Percentiles rank a stretch among this genome's conserved stretches.
phyloP scores from a whole-genome alignment of 768 basidiomycete species.

The Phanerochaete carnosa region DNA sequence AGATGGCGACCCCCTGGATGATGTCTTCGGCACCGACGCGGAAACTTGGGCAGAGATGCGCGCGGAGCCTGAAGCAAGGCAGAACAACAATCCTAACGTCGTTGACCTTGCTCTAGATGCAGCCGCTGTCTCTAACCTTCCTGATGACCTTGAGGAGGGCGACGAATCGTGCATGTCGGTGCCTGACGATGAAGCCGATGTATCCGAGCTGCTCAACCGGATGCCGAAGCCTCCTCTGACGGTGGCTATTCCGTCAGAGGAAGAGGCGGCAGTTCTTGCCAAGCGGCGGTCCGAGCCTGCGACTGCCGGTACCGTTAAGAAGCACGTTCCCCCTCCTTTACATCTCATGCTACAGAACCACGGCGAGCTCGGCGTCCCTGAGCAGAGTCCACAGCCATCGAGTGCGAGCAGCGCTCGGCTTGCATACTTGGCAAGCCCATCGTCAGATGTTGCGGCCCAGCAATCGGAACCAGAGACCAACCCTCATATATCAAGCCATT shows the following conservation, averaged over 20 bases:
- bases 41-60: constrained; percentile 58
- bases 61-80: constrained; percentile 26
- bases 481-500: neutral
- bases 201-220: constrained; percentile 21
- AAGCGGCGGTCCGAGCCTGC: constrained; percentile 35
- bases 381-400: constrained; percentile 34
- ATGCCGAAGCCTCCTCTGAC: constrained; percentile 28
- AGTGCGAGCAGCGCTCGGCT: constrained; percentile 37
- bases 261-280: constrained; percentile 16
- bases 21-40: constrained; percentile 65
- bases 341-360: constrained; percentile 32
- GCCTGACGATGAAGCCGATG: constrained; percentile 39
- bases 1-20: constrained; percentile 48
- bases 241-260: constrained; percentile 38
- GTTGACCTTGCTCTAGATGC: constrained; percentile 52
- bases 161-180: constrained; percentile 33
- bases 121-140: constrained; percentile 29
- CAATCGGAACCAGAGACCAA: constrained; percentile 9
- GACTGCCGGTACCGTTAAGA: constrained; percentile 28
- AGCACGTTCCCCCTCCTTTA: constrained; percentile 53
- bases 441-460: constrained; percentile 17
- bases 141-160: constrained; percentile 22
- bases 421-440: constrained; percentile 39
- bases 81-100: constrained; percentile 40
- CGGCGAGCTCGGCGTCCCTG: constrained; percentile 31